Percentiles rank a stretch among this genome's conserved stretches.
Conservation (phyloP, 1,139 yeast genomes). For the Blastobotrys persicus region DNA sequence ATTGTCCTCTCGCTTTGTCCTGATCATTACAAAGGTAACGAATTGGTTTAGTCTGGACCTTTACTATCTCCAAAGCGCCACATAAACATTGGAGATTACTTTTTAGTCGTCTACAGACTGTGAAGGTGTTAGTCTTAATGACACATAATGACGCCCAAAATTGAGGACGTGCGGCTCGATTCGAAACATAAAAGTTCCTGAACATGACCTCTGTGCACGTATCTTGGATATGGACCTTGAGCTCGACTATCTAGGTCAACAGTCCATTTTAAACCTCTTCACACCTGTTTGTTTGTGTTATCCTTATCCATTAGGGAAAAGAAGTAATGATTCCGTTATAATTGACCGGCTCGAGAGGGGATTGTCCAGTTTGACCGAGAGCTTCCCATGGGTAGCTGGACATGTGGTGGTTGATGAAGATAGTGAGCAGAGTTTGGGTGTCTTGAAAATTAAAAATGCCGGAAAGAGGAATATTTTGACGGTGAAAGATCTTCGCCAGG, state of each 20-base stretch:
- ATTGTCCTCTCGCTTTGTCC: no score
- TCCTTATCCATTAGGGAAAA: conserved; percentile 1
- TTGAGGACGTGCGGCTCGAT: no score
- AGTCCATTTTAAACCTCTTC: conserved; percentile 14
- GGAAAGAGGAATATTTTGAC: conserved; percentile 12
- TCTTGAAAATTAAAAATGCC: conserved; percentile 13
- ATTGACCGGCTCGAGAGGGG: conserved; percentile 14
- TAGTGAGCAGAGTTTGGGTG: conserved; percentile 11
- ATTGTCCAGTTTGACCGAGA: conserved; percentile 14
- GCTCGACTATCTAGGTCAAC: conserved; percentile 16
- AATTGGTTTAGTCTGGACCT: no score
- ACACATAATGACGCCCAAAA: no score
- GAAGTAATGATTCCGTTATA: not conserved
- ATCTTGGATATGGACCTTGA: not conserved
- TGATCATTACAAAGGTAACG: no score
- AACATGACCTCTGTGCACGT: no score
- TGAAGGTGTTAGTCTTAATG: no score
- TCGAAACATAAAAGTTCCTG: no score
- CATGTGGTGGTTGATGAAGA: conserved; percentile 16
- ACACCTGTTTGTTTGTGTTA: conserved; percentile 16
- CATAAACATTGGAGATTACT: no score
- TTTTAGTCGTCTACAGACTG: no score
- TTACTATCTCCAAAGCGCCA: no score
- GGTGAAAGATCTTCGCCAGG: conserved; percentile 17
- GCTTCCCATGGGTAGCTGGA: conserved; percentile 23